These are phyloP conservation scores for Plasmodium fragile DNA, from an alignment of 169 alveolate species.

Conservation along the genomic window DNA sequence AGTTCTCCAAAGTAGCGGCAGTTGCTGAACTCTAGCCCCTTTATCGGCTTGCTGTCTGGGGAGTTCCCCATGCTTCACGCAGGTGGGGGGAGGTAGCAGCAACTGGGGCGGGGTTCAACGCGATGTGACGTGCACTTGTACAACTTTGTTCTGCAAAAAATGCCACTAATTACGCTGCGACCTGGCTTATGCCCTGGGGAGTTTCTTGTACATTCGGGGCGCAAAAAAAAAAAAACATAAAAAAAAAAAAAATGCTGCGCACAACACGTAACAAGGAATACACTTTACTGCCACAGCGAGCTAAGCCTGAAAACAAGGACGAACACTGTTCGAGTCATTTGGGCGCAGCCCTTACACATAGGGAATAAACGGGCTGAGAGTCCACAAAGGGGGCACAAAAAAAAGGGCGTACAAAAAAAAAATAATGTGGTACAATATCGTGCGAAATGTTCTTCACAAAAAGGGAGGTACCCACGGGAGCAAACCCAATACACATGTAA, in stretches of 20 bases:
- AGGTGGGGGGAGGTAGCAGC: neutral
- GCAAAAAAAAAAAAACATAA: neutral
- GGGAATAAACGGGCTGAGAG: neutral
- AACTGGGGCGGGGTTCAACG: neutral
- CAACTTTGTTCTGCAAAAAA: neutral
- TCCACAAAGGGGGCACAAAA: neutral
- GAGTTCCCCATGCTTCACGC: constrained; percentile 20
- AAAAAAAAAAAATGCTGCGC: neutral
- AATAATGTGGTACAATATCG: neutral
- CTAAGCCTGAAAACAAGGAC: neutral
- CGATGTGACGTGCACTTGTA: neutral
- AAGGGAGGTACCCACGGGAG: neutral
- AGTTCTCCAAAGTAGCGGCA: constrained; percentile 34
- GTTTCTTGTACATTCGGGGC: neutral
- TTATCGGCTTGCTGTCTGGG: neutral
- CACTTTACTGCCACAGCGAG: neutral
- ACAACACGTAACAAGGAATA: neutral
- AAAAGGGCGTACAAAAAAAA: neutral
- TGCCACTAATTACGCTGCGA: neutral
- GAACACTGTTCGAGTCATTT: neutral
- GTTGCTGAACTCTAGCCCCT: neutral
- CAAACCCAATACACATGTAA: neutral
- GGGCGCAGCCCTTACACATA: neutral
- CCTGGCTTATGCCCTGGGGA: neutral
- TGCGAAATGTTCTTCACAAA: neutral